Conservation (phyloP, 192 early-diverging fungal species). For the Geranomyces michiganensis region DNA sequence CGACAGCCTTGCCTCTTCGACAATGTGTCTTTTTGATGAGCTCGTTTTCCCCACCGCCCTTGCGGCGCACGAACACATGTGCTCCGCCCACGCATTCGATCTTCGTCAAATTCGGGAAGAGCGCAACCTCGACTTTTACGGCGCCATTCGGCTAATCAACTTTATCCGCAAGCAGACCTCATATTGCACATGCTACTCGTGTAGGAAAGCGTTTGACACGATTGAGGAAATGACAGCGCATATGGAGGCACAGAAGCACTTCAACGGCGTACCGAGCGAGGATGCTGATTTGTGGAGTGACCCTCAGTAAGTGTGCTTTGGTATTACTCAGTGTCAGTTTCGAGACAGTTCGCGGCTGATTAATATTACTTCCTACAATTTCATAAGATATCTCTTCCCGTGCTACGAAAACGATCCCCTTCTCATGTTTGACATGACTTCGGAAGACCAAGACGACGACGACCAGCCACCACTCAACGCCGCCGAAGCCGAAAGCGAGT, state of each 20-base stretch:
- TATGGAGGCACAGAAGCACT: conserved; percentile 44
- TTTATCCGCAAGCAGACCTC: conserved; percentile 74
- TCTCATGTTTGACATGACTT: conserved; percentile 72
- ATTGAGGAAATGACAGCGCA: conserved; percentile 61
- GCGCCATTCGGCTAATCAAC: conserved; percentile 83
- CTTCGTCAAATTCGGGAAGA: conserved; percentile 52
- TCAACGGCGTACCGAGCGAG: conserved; percentile 19
- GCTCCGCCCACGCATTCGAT: conserved; percentile 75
- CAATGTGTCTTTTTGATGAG: conserved; percentile 83
- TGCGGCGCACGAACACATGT: conserved; percentile 74
- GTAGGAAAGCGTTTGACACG: conserved; percentile 53
- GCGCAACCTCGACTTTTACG: conserved; percentile 75
- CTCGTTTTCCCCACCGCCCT: conserved; percentile 62
- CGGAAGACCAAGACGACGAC: conserved; percentile 51
- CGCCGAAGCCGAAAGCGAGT: conserved; percentile 17
- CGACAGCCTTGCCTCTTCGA: conserved; percentile 75
- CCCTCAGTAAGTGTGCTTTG: conserved; percentile 51
- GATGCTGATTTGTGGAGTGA: conserved; percentile 68
- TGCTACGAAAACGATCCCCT: conserved; percentile 86
- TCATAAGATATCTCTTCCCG: conserved; percentile 63
- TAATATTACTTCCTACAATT: not conserved
- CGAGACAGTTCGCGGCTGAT: no score
- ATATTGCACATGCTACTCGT: conserved; percentile 70
- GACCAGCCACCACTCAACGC: not conserved
- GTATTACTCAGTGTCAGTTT: no score